Percentiles rank a stretch among this genome's conserved stretches.
phyloP scores from a whole-genome alignment of 768 basidiomycete species.

The Leucosporidium yakuticum region DNA sequence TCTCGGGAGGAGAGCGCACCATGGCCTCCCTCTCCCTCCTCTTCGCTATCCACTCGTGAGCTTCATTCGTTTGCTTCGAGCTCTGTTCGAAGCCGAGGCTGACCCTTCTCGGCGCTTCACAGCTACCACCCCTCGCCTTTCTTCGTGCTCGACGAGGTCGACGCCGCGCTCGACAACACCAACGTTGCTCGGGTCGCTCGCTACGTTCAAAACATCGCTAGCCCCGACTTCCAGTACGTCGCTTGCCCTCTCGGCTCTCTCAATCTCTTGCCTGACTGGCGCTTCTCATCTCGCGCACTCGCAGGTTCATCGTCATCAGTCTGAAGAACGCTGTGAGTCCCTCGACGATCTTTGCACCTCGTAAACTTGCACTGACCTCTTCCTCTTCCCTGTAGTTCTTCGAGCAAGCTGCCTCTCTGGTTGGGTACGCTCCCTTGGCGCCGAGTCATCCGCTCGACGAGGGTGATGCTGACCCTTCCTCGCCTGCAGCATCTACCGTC shows the following conservation, averaged over 20 bases:
- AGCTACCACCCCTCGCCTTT: conserved; percentile 96
- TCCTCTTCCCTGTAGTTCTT: conserved; percentile 43
- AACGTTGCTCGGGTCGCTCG: conserved; percentile 93
- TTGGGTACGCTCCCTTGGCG: not conserved
- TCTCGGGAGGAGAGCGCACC: conserved; percentile 97
- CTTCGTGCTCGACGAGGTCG: conserved; percentile 97
- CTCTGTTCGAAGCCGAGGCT: not conserved
- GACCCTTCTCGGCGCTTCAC: not conserved
- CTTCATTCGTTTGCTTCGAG: not conserved
- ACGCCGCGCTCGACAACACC: conserved; percentile 96
- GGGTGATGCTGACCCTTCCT: not conserved
- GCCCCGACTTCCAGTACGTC: conserved; percentile 38
- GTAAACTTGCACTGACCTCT: conserved; percentile 71
- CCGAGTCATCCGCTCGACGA: not conserved
- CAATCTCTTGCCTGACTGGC: not conserved
- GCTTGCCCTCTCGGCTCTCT: not conserved
- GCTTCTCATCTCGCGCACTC: no score
- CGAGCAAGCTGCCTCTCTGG: conserved; percentile 1
- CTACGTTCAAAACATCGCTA: conserved; percentile 77
- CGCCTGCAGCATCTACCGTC: conserved; percentile 31
- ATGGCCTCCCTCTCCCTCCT: conserved; percentile 93
- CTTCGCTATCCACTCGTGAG: conserved; percentile 90
- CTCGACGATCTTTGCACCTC: no score
- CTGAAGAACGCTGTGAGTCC: conserved; percentile 72
- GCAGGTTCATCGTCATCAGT: conserved; percentile 84